phyloP scores from a whole-genome alignment of 2,329 filamentous ascomycete species.

The Xylaria sp. region DNA sequence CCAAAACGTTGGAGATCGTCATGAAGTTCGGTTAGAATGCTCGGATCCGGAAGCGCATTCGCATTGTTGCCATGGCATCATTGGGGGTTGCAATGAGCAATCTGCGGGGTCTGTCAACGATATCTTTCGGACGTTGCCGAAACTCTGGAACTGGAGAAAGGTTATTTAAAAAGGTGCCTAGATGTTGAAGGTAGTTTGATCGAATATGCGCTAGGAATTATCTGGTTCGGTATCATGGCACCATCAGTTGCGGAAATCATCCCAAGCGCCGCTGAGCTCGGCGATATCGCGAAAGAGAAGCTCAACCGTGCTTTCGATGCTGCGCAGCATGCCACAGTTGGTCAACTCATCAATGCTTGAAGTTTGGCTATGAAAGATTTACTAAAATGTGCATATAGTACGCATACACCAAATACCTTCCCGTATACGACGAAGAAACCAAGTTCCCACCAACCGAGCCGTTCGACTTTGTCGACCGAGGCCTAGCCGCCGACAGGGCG shows the following conservation, averaged over 20 bases:
- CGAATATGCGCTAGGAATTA: background rate
- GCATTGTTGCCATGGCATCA: constrained; percentile 33
- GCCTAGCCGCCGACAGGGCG: constrained; percentile 54
- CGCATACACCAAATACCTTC: constrained; percentile 50
- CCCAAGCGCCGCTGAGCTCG: constrained; percentile 40
- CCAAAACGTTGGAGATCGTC: background rate
- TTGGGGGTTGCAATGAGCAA: constrained; percentile 35
- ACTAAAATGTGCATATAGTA: constrained; percentile 42
- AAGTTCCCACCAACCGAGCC: constrained; percentile 53
- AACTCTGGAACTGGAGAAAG: background rate
- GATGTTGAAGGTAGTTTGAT: background rate
- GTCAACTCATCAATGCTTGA: constrained; percentile 2
- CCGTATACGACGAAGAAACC: constrained; percentile 52
- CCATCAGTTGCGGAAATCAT: constrained; percentile 43
- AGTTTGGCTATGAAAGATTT: background rate
- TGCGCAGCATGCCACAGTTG: constrained; percentile 41
- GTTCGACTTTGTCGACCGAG: constrained; percentile 55
- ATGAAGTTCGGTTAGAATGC: background rate
- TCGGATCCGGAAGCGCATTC: constrained; percentile 2
- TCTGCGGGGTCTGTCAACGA: constrained; percentile 34
- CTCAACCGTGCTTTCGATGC: constrained; percentile 42
- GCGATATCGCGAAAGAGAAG: constrained; percentile 41
- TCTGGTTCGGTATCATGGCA: constrained; percentile 38
- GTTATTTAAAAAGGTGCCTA: background rate
- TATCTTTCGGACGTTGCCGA: background rate